A percentile compares a stretch with the other conserved stretches of the same genome.
phyloP scores from a whole-genome alignment of 2,329 filamentous ascomycete genomes.

The Ophiostoma angusticollis region DNA sequence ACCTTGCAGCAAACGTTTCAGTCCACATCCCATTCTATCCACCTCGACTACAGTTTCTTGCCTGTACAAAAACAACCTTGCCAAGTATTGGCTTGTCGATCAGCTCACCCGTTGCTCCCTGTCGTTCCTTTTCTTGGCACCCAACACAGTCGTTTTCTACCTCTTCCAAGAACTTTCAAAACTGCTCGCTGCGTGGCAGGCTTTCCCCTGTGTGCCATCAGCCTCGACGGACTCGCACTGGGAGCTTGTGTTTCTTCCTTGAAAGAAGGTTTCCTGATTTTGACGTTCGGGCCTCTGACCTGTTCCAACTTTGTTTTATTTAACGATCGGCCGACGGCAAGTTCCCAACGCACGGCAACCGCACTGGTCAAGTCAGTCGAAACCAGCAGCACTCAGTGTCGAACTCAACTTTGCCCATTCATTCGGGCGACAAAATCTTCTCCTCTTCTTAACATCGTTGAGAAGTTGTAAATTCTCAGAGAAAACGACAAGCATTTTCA shows the following conservation, averaged over 20 bases:
- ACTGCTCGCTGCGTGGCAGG: constrained; percentile 4
- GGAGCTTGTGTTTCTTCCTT: not conserved
- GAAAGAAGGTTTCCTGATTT: no score
- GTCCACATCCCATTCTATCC: constrained; percentile 1
- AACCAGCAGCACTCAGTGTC: no score
- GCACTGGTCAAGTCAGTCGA: no score
- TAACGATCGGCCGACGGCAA: no score
- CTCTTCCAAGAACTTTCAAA: not conserved
- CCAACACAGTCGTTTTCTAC: not conserved
- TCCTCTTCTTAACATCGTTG: no score
- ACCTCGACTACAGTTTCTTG: not conserved
- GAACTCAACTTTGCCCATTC: no score
- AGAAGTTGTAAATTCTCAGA: no score
- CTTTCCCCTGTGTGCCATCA: not conserved
- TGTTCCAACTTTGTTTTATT: no score
- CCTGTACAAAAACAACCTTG: not conserved
- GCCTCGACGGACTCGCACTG: no score
- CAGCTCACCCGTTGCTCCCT: not conserved
- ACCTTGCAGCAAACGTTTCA: constrained; percentile 6
- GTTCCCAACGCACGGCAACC: no score
- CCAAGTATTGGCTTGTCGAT: constrained; percentile 1
- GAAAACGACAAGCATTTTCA: not conserved
- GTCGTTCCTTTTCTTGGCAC: constrained; percentile 6
- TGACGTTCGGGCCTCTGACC: no score
- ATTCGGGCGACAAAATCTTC: no score